phyloP scores from a whole-genome alignment of 176 grass and related monocot genomes.

The Typha latifolia region DNA sequence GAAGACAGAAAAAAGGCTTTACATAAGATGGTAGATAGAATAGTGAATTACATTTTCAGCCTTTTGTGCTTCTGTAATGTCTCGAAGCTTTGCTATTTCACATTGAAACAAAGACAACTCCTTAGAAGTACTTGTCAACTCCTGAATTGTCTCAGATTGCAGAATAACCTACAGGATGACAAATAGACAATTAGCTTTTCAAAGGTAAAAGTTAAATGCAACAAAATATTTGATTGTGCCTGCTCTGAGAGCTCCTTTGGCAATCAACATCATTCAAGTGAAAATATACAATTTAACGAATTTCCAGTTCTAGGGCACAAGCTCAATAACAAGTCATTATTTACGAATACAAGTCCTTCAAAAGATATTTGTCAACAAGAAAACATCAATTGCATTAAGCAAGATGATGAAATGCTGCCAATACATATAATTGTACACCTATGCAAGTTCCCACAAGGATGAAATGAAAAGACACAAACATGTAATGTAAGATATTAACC shows the following conservation, averaged over 20 bases:
- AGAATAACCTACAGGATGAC: conserved; percentile 75
- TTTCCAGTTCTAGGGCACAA: background rate
- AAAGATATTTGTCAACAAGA: background rate
- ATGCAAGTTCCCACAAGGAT: background rate
- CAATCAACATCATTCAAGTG: too few relatives aligned
- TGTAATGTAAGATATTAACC: too few relatives aligned
- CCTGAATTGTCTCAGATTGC: conserved; percentile 93
- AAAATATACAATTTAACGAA: background rate
- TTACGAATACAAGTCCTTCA: background rate
- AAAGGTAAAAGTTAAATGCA: too few relatives aligned
- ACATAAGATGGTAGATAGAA: background rate
- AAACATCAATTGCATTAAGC: background rate
- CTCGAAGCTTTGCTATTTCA: conserved; percentile 57
- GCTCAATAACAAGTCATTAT: background rate
- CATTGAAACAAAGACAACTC: conserved; percentile 71
- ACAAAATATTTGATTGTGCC: too few relatives aligned
- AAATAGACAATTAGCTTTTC: background rate
- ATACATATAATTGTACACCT: background rate
- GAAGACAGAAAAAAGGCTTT: background rate
- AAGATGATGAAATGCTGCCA: background rate
- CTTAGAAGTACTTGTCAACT: conserved; percentile 91
- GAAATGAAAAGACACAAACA: background rate
- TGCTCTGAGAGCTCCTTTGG: too few relatives aligned
- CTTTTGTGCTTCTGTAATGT: conserved; percentile 65
- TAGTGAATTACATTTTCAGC: conserved; percentile 64